A percentile compares a stretch with the other conserved stretches of the same genome.
Evolutionary conservation across 176 grass and related monocot species (phyloP).

Genomic region (Metroxylon sagu): DNA sequence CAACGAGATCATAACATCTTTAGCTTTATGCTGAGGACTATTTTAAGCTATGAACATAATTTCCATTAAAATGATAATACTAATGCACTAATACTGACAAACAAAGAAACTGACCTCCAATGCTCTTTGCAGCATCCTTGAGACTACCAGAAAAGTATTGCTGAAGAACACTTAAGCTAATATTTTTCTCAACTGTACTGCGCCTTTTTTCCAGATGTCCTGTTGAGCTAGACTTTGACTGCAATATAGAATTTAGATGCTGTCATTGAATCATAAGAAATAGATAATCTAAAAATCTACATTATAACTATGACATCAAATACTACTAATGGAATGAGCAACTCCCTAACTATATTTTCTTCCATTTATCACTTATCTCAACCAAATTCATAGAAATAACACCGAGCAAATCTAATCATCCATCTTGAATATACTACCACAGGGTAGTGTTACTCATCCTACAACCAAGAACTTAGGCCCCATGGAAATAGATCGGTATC

Average conservation of each 20-base stretch:
- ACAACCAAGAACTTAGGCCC: no score
- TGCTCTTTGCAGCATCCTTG: slow-evolving; percentile 79
- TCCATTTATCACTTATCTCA: no score
- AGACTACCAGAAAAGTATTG: slow-evolving; percentile 88
- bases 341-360: no score
- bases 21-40: no score
- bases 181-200: slow-evolving; percentile 68
- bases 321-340: not conserved
- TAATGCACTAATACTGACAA: not conserved
- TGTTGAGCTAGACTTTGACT: slow-evolving; percentile 38
- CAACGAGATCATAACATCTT: no score
- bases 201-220: slow-evolving; percentile 47
- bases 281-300: not conserved
- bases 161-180: slow-evolving; percentile 86
- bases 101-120: slow-evolving; percentile 52
- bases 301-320: slow-evolving; percentile 4
- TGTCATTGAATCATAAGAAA: not conserved
- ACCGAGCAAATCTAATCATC: no score
- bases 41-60: no score
- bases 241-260: slow-evolving; percentile 15
- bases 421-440: no score
- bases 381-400: no score
- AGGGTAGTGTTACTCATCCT: no score
- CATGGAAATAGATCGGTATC: no score
- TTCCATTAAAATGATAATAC: no score